These are phyloP conservation scores for Thelonectria discophora DNA, from an alignment of 2,329 filamentous ascomycete species.

Conservation along the genomic window DNA sequence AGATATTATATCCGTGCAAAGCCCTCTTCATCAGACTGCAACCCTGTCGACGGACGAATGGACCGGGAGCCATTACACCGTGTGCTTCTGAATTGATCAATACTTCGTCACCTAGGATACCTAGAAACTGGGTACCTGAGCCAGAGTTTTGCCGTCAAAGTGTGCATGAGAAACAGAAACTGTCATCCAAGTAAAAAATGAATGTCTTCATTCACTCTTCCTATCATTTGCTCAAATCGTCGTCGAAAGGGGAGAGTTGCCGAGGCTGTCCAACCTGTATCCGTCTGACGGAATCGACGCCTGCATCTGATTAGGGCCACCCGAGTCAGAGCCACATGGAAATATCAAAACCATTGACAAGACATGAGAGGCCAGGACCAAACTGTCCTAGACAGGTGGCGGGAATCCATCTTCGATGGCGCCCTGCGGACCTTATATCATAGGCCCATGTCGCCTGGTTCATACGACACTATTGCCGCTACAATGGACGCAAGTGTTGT, in stretches of 20 bases:
- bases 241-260: not conserved
- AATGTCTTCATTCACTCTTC: not conserved
- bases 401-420: not conserved
- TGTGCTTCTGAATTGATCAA: not conserved
- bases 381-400: not conserved
- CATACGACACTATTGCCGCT: not conserved
- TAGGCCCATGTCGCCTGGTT: not conserved
- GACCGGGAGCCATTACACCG: not conserved
- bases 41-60: not conserved
- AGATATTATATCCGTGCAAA: constrained; percentile 7
- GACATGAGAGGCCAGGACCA: not conserved
- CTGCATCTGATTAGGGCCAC: not conserved
- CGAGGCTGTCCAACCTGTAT: not conserved
- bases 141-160: not conserved
- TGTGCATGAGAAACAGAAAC: not conserved
- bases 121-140: not conserved
- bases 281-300: not conserved
- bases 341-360: not conserved
- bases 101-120: no score
- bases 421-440: not conserved
- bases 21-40: not conserved
- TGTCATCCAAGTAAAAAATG: not conserved
- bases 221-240: not conserved
- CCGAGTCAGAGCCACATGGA: not conserved
- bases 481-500: not conserved